Percentiles rank a stretch among this genome's conserved stretches.
phyloP scores from a whole-genome alignment of 352 stramenopile genomes.

The Bremia lactucae region DNA sequence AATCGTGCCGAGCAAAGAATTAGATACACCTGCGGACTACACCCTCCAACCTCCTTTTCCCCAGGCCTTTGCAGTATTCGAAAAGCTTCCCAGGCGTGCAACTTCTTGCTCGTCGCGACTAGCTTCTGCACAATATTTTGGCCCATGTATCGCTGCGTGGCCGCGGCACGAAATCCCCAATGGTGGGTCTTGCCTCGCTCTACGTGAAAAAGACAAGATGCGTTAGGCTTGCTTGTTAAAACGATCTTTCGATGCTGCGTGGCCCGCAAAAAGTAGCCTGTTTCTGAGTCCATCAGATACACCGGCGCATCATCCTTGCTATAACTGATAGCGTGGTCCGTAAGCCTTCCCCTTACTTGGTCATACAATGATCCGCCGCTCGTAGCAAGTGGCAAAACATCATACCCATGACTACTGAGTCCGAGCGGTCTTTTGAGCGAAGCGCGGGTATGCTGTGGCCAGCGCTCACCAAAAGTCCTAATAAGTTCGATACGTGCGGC shows the following conservation, averaged over 20 bases:
- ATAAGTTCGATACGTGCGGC: constrained; percentile 33
- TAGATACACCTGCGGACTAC: constrained; percentile 39
- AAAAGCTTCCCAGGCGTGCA: constrained; percentile 64
- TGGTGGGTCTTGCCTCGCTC: constrained; percentile 65
- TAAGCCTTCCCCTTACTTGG: constrained; percentile 41
- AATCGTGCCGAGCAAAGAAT: constrained; percentile 70
- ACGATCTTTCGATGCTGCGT: constrained; percentile 58
- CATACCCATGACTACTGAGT: constrained; percentile 19
- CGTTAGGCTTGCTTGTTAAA: constrained; percentile 45
- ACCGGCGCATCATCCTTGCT: constrained; percentile 31
- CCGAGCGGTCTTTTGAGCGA: constrained; percentile 15
- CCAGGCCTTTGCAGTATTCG: constrained; percentile 42
- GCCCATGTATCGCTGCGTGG: constrained; percentile 55
- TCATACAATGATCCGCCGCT: constrained; percentile 59
- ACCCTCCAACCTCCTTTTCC: constrained; percentile 5
- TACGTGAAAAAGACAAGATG: constrained; percentile 66
- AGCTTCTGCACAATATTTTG: constrained; percentile 66
- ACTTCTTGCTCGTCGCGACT: constrained; percentile 49
- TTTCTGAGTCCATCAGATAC: constrained; percentile 58
- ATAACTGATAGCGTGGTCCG: constrained; percentile 42
- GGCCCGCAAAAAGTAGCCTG: constrained; percentile 40
- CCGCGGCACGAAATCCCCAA: constrained; percentile 62
- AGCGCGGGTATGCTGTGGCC: constrained; percentile 10
- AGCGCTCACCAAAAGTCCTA: constrained; percentile 35
- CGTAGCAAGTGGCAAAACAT: constrained; percentile 27